Evolutionary conservation across 495 filamentous ascomycete genomes (phyloP).

Genomic region (Rostrohypoxylon terebratum): DNA sequence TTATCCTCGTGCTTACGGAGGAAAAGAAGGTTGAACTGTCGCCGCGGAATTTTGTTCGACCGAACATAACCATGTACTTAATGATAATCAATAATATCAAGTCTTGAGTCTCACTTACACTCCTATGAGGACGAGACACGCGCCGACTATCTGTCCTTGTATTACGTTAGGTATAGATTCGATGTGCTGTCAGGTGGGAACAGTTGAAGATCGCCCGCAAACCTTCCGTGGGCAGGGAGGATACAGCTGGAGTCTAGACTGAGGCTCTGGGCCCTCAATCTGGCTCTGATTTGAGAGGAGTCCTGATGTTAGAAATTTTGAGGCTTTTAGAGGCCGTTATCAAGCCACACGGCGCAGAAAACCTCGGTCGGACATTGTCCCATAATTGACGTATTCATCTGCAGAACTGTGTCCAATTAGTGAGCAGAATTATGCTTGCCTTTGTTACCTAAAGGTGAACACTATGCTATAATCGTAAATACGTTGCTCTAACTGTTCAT

Average conservation of each 20-base stretch:
- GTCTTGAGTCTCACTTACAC: slow-evolving; percentile 5
- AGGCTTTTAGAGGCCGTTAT: background rate
- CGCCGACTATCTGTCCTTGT: background rate
- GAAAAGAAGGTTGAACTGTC: slow-evolving; percentile 1
- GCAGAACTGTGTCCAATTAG: background rate
- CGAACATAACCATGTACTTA: slow-evolving; percentile 13
- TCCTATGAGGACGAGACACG: background rate
- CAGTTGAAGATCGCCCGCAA: background rate
- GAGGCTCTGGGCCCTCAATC: background rate
- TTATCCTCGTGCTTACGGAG: background rate
- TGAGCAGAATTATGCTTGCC: background rate
- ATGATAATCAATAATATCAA: slow-evolving; percentile 32
- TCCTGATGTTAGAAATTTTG: too few species aligned
- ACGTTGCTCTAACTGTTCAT: background rate
- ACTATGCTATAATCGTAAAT: background rate
- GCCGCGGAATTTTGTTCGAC: background rate
- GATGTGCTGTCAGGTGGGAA: slow-evolving; percentile 3
- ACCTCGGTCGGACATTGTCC: background rate
- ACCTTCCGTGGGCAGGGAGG: background rate
- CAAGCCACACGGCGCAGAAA: background rate
- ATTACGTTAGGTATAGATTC: background rate
- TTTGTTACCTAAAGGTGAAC: too few species aligned
- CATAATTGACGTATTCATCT: too few species aligned
- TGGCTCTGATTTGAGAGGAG: too few species aligned
- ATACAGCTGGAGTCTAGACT: background rate